A percentile compares a stretch with the other conserved stretches of the same genome.
Evolutionary conservation across 768 basidiomycete species (phyloP).

Genomic region (Mycena rosella): DNA sequence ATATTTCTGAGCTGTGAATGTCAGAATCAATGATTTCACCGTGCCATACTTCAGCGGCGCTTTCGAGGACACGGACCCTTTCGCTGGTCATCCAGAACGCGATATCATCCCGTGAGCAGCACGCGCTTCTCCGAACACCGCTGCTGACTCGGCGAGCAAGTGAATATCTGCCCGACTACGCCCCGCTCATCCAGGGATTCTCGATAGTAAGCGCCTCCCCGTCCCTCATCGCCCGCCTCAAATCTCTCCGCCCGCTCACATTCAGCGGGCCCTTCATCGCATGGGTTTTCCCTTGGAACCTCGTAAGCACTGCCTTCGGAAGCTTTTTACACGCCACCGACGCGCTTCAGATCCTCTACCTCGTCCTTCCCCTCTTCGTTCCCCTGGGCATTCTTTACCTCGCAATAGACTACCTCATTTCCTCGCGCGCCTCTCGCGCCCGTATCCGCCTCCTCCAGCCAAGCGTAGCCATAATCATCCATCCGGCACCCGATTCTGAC

Average conservation of each 20-base stretch:
- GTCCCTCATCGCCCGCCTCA: slow-evolving; percentile 21
- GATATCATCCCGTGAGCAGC: slow-evolving; percentile 45
- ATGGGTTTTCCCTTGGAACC: slow-evolving; percentile 44
- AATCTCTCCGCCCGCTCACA: slow-evolving; percentile 19
- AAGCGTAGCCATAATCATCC: background rate
- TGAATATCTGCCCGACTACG: background rate
- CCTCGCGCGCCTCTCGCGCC: slow-evolving; percentile 39
- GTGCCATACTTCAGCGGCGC: slow-evolving; percentile 53
- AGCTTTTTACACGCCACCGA: background rate
- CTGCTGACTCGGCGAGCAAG: background rate
- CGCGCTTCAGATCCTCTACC: slow-evolving; percentile 31
- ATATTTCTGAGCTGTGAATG: background rate
- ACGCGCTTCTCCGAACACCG: background rate
- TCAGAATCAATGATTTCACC: slow-evolving; percentile 45
- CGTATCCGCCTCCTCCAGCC: slow-evolving; percentile 32
- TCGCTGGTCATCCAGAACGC: slow-evolving; percentile 37
- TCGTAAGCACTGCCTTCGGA: slow-evolving; percentile 37
- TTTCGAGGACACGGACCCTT: slow-evolving; percentile 50
- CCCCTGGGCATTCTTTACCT: slow-evolving; percentile 38
- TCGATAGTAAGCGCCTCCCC: slow-evolving; percentile 22
- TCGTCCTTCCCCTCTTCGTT: slow-evolving; percentile 45
- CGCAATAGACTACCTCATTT: slow-evolving; percentile 41
- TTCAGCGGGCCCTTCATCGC: slow-evolving; percentile 41
- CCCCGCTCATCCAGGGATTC: slow-evolving; percentile 41
- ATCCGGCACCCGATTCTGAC: background rate